Base-by-base conservation (phyloP, 164 flowering plant genomes). In the Akebia trifoliata region DNA sequence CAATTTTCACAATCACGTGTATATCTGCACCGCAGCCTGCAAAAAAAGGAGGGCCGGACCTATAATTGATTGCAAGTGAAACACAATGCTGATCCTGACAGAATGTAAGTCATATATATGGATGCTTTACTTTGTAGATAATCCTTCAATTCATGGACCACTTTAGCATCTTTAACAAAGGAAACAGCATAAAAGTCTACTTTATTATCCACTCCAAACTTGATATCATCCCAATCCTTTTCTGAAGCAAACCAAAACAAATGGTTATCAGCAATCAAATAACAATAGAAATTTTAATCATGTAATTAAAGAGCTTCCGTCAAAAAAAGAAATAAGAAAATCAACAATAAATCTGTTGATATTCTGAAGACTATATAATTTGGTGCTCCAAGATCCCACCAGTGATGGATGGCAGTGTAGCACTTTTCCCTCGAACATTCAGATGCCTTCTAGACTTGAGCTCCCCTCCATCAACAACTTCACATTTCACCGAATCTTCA, bases 361-460 rank as follows among this genome's bases (percentile, higher is more conserved):
- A 53, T 53, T 31, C 26, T 42, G 24, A 8, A 18, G 32, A 24
- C 24, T 8, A 40, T 30, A 28, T 38, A 17, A 8, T 38, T 56
- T 56, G 36, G 11, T 40, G n/a, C 17, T 21, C 36, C 51, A 28
- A 21, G 54, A 17, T 26, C 66, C 34, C 38, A 90, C 97, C 95
- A 42, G 98, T 87, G 10, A 87, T 85, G 25, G 95, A 87, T 70
- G 95, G 89, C 68, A 87, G 73, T n/a, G 96, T 91, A 21, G 98
- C 98, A 69, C 98, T 88, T 74, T 91, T 91, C 43, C 96, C 98
- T 52, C 96, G 76, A 64, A 91, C 98, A 82, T 91, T 91, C 54
- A 91, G 65, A 76, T 91, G 98, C 2, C 96, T 65, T 58, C 98
- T 85, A 28, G 98, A 88, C 69, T 88, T 84, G 8, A 91, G 96